Percentiles rank a stretch among this genome's conserved stretches.
These are phyloP conservation scores for Colletotrichum neosansevieriae DNA, from an alignment of 2,329 filamentous ascomycete species.

Conservation along the genomic window DNA sequence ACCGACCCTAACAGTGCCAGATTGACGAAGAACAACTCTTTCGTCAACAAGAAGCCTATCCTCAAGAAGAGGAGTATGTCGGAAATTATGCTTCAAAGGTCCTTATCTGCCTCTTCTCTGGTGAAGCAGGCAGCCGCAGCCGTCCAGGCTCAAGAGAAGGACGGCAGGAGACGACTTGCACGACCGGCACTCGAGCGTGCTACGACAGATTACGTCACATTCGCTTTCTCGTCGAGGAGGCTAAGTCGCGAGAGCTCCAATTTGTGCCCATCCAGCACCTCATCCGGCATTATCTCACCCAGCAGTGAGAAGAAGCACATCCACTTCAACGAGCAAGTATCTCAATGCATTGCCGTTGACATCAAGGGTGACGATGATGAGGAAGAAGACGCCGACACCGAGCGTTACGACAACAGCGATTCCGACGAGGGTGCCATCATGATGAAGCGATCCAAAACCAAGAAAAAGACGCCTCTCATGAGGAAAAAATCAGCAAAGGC, in stretches of 20 bases:
- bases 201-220: conserved; percentile 76
- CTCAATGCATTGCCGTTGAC: conserved; percentile 95
- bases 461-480: conserved; percentile 68
- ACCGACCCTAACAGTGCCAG: conserved; percentile 54
- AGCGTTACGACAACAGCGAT: conserved; percentile 66
- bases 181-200: conserved; percentile 71
- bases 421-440: conserved; percentile 84
- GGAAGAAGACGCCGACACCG: conserved; percentile 65
- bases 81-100: conserved; percentile 92
- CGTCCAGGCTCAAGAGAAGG: conserved; percentile 83
- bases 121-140: conserved; percentile 90
- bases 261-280: conserved; percentile 73
- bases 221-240: conserved; percentile 71
- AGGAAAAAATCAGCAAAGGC: conserved; percentile 54
- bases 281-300: conserved; percentile 76
- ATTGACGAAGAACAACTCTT: conserved; percentile 70
- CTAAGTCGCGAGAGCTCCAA: conserved; percentile 73
- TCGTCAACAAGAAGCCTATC: conserved; percentile 86
- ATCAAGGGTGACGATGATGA: conserved; percentile 82
- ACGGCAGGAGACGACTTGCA: conserved; percentile 59
- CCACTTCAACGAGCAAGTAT: conserved; percentile 95
- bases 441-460: conserved; percentile 77
- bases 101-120: conserved; percentile 87
- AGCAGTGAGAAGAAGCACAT: conserved; percentile 84
- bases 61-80: conserved; percentile 97